Conservation (phyloP, 345 rosid genomes). For the Populus euphratica region DNA sequence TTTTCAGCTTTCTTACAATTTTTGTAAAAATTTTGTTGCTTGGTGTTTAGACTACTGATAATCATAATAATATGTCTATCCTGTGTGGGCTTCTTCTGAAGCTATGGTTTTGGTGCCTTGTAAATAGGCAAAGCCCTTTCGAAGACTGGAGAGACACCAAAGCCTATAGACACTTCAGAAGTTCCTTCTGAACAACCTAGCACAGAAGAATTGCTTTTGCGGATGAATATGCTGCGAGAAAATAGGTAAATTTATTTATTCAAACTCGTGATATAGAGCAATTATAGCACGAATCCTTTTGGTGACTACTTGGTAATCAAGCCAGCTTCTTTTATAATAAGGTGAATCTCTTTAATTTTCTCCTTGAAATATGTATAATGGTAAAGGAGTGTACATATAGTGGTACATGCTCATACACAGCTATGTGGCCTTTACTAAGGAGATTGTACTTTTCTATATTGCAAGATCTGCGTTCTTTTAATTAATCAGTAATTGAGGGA, state of each 20-base stretch:
- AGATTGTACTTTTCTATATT: not conserved
- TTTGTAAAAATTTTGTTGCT: not conserved
- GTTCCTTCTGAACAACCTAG: slow-evolving; percentile 65
- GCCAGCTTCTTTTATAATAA: not conserved
- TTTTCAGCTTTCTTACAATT: not conserved
- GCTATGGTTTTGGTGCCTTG: slow-evolving; percentile 14
- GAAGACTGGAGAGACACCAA: slow-evolving; percentile 54
- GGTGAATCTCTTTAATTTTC: not conserved
- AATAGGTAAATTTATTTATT: slow-evolving; percentile 47
- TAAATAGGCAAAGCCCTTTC: slow-evolving; percentile 64
- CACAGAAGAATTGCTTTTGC: slow-evolving; percentile 58
- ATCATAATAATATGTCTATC: not conserved
- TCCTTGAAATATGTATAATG: not conserved
- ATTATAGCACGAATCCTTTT: not conserved
- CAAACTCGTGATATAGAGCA: not conserved
- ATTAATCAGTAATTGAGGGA: not conserved
- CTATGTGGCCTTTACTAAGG: not conserved
- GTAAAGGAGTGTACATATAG: not conserved
- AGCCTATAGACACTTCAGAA: slow-evolving; percentile 27
- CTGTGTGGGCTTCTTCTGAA: not conserved
- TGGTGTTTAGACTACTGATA: not conserved
- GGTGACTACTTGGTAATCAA: not conserved
- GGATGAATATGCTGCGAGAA: slow-evolving; percentile 68
- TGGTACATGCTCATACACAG: not conserved
- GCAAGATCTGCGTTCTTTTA: not conserved